Conservation (phyloP, 1,284 basidiomycete genomes). For the Apiotrichum gracile region DNA sequence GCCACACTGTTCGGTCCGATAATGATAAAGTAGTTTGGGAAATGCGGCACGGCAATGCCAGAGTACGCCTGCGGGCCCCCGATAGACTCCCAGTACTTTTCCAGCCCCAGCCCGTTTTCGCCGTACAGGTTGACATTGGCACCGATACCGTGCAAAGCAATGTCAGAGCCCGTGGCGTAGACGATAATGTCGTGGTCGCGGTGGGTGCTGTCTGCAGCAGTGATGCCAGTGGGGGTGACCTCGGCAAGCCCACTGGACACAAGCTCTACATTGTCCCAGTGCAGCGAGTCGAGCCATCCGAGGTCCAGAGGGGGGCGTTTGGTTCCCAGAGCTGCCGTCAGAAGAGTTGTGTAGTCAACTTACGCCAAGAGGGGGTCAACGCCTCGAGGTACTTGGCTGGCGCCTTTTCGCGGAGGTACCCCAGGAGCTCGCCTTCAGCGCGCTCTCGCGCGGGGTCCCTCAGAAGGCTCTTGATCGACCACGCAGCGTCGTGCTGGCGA, state of each 20-base stretch:
- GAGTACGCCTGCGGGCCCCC: slow-evolving; percentile 27
- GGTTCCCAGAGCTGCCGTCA: slow-evolving; percentile 3
- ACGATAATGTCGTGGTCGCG: slow-evolving; percentile 14
- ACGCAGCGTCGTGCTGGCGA: slow-evolving; percentile 1
- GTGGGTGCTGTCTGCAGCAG: slow-evolving; percentile 15
- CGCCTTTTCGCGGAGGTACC: slow-evolving; percentile 5
- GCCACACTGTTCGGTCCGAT: slow-evolving; percentile 23
- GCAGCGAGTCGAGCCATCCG: slow-evolving; percentile 10
- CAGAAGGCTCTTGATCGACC: background rate
- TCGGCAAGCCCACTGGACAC: background rate
- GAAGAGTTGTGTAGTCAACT: background rate
- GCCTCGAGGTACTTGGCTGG: slow-evolving; percentile 9
- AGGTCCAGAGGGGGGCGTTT: slow-evolving; percentile 10
- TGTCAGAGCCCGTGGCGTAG: slow-evolving; percentile 25
- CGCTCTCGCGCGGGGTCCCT: background rate
- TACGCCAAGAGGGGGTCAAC: slow-evolving; percentile 6
- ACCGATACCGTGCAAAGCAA: slow-evolving; percentile 27
- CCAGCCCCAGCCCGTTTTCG: slow-evolving; percentile 21
- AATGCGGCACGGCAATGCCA: slow-evolving; percentile 24
- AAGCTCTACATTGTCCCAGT: slow-evolving; percentile 11
- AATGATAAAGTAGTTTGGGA: slow-evolving; percentile 24
- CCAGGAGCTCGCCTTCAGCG: background rate
- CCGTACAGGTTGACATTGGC: slow-evolving; percentile 25
- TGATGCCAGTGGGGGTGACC: slow-evolving; percentile 1
- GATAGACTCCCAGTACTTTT: slow-evolving; percentile 17